Percentiles rank a stretch among this genome's conserved stretches.
Evolutionary conservation across 106 monocot species (phyloP).

Genomic region (Dendrobium huoshanense): DNA sequence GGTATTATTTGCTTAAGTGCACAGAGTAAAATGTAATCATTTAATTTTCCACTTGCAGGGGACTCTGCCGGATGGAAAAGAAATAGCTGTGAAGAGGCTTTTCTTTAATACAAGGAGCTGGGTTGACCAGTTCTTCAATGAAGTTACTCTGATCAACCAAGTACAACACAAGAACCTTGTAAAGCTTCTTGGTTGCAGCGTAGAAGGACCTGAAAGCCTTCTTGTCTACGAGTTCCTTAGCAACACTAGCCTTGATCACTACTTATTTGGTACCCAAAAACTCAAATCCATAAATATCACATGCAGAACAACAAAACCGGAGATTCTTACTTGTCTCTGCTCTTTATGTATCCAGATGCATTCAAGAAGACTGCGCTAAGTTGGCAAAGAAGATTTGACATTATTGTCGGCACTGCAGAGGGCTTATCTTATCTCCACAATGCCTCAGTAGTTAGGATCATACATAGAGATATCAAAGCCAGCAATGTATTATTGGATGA

Average conservation of each 20-base stretch:
- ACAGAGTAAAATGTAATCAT: neutral
- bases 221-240: conserved; percentile 60
- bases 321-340: neutral
- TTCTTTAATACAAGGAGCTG: conserved; percentile 46
- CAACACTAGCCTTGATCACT: conserved; percentile 64
- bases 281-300: neutral
- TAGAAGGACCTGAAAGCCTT: conserved; percentile 62
- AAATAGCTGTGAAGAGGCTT: conserved; percentile 61
- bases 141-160: conserved; percentile 47
- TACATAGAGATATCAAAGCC: conserved; percentile 73
- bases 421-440: conserved; percentile 56
- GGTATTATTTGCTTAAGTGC: neutral
- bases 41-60: conserved; percentile 28
- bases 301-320: neutral
- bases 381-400: conserved; percentile 55
- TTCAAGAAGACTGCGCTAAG: conserved; percentile 34
- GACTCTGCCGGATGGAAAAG: conserved; percentile 48
- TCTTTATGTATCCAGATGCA: conserved; percentile 21
- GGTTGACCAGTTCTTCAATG: conserved; percentile 61
- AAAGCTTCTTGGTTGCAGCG: conserved; percentile 57
- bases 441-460: conserved; percentile 38
- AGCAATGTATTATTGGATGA: conserved; percentile 61
- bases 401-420: conserved; percentile 53
- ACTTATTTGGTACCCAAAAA: conserved; percentile 40
- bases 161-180: conserved; percentile 70